Evolutionary conservation across 371 early-diverging fungal species (phyloP).

Genomic region (Mortierella sp.): DNA sequence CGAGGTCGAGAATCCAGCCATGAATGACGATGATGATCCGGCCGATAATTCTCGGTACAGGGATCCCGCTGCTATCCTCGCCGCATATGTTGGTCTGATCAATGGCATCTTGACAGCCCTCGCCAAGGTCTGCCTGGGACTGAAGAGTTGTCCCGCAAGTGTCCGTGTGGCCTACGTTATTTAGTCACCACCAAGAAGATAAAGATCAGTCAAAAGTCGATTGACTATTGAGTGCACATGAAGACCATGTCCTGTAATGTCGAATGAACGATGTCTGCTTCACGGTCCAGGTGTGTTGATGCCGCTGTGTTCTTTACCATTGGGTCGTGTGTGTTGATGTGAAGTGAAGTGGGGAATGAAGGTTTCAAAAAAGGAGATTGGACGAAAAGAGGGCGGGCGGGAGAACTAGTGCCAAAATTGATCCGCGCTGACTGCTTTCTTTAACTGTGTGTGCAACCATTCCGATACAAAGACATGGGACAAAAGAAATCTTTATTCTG

Average conservation of each 20-base stretch:
- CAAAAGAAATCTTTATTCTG: not conserved
- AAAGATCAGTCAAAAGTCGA: not conserved
- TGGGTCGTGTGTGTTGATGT: not conserved
- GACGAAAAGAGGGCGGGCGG: not conserved
- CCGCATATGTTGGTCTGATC: conserved; percentile 27
- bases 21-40: conserved; percentile 4
- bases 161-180: conserved; percentile 28
- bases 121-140: conserved; percentile 39
- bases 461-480: not conserved
- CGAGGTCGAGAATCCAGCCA: conserved; percentile 19
- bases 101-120: conserved; percentile 16
- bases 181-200: not conserved
- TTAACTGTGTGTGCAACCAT: no score
- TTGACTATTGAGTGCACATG: no score
- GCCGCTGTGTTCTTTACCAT: not conserved
- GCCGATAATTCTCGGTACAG: not conserved
- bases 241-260: no score
- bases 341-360: not conserved
- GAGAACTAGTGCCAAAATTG: not conserved
- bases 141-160: conserved; percentile 57
- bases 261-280: no score
- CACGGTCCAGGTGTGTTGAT: no score
- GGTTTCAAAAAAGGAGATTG: not conserved
- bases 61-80: conserved; percentile 13
- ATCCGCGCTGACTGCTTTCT: conserved; percentile 4